phyloP scores from a whole-genome alignment of 192 early-diverging fungal genomes.

The Pilobolus umbonatus region DNA sequence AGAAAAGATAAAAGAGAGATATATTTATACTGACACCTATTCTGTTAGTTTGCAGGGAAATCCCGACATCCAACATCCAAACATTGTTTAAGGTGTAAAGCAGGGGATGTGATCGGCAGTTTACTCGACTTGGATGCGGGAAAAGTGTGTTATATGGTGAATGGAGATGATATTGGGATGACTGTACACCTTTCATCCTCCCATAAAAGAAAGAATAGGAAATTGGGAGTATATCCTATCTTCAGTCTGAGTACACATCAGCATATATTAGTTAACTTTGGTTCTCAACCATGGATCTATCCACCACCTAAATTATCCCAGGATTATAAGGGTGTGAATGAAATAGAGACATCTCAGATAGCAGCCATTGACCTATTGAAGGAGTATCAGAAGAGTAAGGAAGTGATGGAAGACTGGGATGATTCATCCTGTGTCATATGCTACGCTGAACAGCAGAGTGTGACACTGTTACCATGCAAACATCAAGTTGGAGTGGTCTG shows the following conservation, averaged over 20 bases:
- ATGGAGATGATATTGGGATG: slow-evolving; percentile 61
- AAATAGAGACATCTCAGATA: too few species aligned
- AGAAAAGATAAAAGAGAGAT: slow-evolving; percentile 15
- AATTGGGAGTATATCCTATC: slow-evolving; percentile 57
- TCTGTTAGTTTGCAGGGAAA: slow-evolving; percentile 18
- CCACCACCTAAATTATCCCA: too few species aligned
- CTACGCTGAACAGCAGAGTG: too few species aligned
- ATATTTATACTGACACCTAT: slow-evolving; percentile 22
- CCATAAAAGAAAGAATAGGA: neutral
- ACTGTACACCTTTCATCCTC: slow-evolving; percentile 46
- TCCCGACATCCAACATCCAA: slow-evolving; percentile 35
- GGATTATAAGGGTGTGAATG: too few species aligned
- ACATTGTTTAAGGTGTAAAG: slow-evolving; percentile 48
- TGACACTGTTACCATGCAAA: too few species aligned
- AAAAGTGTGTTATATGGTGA: slow-evolving; percentile 56
- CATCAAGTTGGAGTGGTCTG: too few species aligned
- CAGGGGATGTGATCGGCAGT: slow-evolving; percentile 43
- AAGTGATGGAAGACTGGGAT: too few species aligned
- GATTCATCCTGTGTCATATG: too few species aligned
- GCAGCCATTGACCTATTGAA: too few species aligned
- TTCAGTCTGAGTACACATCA: slow-evolving; percentile 68
- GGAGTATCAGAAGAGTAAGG: too few species aligned
- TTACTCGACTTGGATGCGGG: slow-evolving; percentile 59
- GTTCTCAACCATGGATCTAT: slow-evolving; percentile 39
- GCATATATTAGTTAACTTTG: slow-evolving; percentile 68